Evolutionary conservation across 768 basidiomycete species (phyloP), one percentile per base, ranked within the genome.

Genomic region (Lactarius hengduanensis): DNA sequence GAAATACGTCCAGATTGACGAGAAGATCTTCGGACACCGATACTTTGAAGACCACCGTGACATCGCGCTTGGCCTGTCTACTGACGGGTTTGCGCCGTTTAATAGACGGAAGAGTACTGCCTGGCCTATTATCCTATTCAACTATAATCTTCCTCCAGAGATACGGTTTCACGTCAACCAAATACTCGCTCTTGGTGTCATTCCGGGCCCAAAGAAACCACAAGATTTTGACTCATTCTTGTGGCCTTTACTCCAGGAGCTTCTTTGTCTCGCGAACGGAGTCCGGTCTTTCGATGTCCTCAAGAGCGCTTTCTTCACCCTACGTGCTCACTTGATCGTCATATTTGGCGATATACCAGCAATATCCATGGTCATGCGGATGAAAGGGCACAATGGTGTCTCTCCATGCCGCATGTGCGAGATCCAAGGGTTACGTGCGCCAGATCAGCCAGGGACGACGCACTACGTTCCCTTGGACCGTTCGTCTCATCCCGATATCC

Each of bases 51-150:
- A 77, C 22, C 50, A 45, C 0, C 73, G 72, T 7, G 82, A 84
- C 60, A 72, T 84, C 26, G 81, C 82, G 1, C 73, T 84, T 8
- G 78, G 76, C 0, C 62, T 83, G 1, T 78, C 77, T 3, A 76
- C 76, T 0, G 82, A 85, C 72, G 79, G 83, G 0, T 82, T 82
- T 70, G 69, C 72, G 0, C 75, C 79, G 4, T 81, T 78, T 68
- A 77, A 77, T 41, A 67, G 73, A 1, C 71, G 73, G 0, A 73
- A 73, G 4, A 64, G 72, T 3, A 79, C 79, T 0, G 75, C 72
- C 11, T 83, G 80, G 73, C 82, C 80, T 0, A 63, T 84, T 5
- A 65, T 84, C 20, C 13, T 80, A 0, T 74, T 78, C 64, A 80
- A 81, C 64, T 79, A 77, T 71, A 83, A 83, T 61, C 71, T 83